phyloP scores from a whole-genome alignment of 2,329 filamentous ascomycete genomes.

The Epichloe glyceriae region DNA sequence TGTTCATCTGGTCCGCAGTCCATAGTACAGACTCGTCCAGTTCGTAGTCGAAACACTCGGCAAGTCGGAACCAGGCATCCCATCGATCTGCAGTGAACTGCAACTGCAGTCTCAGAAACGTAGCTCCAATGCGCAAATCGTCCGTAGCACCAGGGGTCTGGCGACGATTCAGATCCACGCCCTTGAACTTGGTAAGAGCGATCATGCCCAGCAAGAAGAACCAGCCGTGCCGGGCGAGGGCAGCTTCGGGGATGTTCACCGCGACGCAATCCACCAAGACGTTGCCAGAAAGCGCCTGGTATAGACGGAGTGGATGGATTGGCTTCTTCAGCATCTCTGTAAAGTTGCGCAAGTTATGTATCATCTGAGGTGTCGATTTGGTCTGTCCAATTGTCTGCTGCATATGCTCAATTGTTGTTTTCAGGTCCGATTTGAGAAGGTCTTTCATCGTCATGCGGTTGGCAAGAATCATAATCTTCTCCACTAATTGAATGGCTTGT shows the following conservation, averaged over 20 bases:
- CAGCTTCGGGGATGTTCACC: constrained; percentile 55
- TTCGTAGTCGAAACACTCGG: constrained; percentile 77
- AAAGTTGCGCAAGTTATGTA: constrained; percentile 78
- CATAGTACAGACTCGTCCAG: constrained; percentile 78
- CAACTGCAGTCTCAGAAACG: constrained; percentile 67
- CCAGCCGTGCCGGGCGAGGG: constrained; percentile 73
- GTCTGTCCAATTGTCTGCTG: constrained; percentile 72
- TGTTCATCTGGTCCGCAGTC: constrained; percentile 87
- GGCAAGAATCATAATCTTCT: constrained; percentile 71
- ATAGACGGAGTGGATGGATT: constrained; percentile 69
- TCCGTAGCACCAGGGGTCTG: constrained; percentile 68
- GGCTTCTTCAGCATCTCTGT: constrained; percentile 70
- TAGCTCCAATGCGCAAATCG: constrained; percentile 69
- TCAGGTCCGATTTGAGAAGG: constrained; percentile 79
- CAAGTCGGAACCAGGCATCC: constrained; percentile 84
- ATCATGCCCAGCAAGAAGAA: constrained; percentile 86
- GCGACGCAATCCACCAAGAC: constrained; percentile 60
- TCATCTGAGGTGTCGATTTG: constrained; percentile 66
- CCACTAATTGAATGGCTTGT: constrained; percentile 69
- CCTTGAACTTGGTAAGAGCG: constrained; percentile 70
- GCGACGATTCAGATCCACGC: constrained; percentile 56
- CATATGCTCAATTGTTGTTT: constrained; percentile 82
- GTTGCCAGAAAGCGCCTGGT: constrained; percentile 66
- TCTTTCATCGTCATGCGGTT: constrained; percentile 82
- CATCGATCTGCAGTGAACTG: constrained; percentile 72